Conservation (phyloP, 78 protist genomes). For the Monocercomonoides exilis region DNA sequence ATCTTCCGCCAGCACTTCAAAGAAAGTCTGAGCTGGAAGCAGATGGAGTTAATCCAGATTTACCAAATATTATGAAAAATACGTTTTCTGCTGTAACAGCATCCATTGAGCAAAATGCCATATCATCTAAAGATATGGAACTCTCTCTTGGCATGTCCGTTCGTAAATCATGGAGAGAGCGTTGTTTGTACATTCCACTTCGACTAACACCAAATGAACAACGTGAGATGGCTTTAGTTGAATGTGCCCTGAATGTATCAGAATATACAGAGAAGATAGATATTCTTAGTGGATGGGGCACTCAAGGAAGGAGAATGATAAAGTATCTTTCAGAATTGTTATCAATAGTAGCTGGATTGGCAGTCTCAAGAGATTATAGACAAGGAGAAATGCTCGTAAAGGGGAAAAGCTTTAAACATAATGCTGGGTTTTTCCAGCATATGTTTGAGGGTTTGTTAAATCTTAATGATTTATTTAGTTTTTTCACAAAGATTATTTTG, state of each 20-base stretch:
- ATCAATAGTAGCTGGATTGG: background rate
- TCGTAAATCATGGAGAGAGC: conserved; percentile 20
- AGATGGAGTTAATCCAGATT: background rate
- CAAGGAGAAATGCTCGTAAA: background rate
- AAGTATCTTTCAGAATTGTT: background rate
- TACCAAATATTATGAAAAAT: background rate
- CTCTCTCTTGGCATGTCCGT: too few relatives aligned
- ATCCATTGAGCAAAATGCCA: background rate
- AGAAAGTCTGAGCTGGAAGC: background rate
- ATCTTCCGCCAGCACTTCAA: background rate
- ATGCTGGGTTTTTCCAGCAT: background rate
- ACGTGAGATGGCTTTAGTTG: conserved; percentile 53
- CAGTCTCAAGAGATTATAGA: background rate
- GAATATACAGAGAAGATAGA: conserved; percentile 65
- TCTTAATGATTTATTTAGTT: too few relatives aligned
- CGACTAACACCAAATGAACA: conserved; percentile 52
- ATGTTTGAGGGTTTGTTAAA: background rate
- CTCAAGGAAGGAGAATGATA: background rate
- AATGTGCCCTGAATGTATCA: conserved; percentile 65
- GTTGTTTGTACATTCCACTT: conserved; percentile 44
- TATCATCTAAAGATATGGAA: background rate
- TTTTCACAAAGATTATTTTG: too few relatives aligned
- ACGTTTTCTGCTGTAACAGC: background rate
- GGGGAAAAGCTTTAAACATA: background rate
- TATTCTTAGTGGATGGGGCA: background rate